Conservation (phyloP, 2,329 filamentous ascomycete genomes). For the Colletotrichum sojae region DNA sequence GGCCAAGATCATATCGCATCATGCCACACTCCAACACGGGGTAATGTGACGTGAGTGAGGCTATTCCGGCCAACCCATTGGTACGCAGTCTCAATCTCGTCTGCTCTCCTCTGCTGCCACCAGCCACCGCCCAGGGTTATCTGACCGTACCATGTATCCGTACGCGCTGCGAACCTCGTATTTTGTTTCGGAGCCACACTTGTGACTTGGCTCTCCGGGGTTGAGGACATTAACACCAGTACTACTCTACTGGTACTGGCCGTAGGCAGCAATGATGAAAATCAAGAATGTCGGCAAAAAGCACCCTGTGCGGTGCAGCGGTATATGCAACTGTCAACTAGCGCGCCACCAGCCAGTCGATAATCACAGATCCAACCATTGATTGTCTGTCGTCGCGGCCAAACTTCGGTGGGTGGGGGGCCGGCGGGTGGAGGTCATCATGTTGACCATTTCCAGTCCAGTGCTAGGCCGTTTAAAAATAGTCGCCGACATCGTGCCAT, state of each 20-base stretch:
- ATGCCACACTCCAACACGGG: conserved; percentile 20
- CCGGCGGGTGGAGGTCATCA: not conserved
- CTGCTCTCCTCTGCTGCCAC: conserved; percentile 10
- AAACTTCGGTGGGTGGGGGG: not conserved
- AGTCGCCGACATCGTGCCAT: conserved; percentile 7
- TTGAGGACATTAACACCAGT: too few species aligned
- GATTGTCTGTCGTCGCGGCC: conserved; percentile 3
- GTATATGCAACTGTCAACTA: conserved; percentile 14
- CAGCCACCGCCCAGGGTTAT: conserved; percentile 20
- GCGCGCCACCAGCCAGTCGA: conserved; percentile 8
- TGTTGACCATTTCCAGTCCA: not conserved
- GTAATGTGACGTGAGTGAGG: conserved; percentile 31
- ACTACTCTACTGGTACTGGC: not conserved
- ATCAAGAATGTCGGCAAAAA: conserved; percentile 8
- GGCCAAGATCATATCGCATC: conserved; percentile 18
- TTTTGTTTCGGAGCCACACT: conserved; percentile 17
- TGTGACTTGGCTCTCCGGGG: too few species aligned
- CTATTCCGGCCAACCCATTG: conserved; percentile 16
- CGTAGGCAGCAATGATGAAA: conserved; percentile 35
- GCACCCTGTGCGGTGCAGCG: not conserved
- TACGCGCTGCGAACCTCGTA: conserved; percentile 32
- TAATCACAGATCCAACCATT: conserved; percentile 6
- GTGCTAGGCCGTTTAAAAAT: conserved; percentile 21
- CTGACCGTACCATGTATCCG: not conserved
- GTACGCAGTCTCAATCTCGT: conserved; percentile 14